Conservation (phyloP, 148 eudicot species). For the Heliosperma pusillum region DNA sequence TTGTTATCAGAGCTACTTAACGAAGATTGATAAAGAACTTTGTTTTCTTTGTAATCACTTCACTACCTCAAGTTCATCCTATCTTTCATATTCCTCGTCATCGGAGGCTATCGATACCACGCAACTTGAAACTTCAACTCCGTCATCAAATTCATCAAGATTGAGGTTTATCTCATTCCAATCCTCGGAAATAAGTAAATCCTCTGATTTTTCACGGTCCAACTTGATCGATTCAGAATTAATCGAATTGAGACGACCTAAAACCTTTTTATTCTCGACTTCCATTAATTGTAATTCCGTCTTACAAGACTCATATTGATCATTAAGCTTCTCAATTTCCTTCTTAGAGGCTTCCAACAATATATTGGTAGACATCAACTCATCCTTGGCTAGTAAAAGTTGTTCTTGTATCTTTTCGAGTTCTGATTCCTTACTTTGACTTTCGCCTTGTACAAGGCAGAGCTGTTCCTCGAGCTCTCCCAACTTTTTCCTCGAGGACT, state of each 20-base stretch:
- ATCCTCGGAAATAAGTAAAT: neutral
- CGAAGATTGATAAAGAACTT: no score
- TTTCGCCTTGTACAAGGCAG: constrained; percentile 3
- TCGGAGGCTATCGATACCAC: neutral
- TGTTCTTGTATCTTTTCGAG: constrained; percentile 2
- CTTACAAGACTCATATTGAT: constrained; percentile 2
- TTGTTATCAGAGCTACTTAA: no score
- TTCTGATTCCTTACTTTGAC: neutral
- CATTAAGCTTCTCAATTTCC: constrained; percentile 3
- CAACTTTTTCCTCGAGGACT: neutral
- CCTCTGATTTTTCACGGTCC: neutral
- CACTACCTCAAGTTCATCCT: neutral
- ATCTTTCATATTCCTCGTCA: neutral
- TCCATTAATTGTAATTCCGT: neutral
- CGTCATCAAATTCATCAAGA: neutral
- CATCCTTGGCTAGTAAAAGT: constrained; percentile 15
- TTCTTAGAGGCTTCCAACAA: constrained; percentile 15
- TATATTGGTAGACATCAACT: constrained; percentile 9
- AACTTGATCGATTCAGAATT: neutral
- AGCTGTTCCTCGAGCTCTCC: constrained; percentile 12
- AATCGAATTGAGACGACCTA: neutral
- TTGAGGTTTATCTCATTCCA: constrained; percentile 9
- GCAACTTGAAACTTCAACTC: constrained; percentile 1
- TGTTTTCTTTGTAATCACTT: no score
- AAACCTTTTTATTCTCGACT: neutral